Base-by-base conservation (phyloP, 805 yeast species). In the Sporopachydermia quercuum region DNA sequence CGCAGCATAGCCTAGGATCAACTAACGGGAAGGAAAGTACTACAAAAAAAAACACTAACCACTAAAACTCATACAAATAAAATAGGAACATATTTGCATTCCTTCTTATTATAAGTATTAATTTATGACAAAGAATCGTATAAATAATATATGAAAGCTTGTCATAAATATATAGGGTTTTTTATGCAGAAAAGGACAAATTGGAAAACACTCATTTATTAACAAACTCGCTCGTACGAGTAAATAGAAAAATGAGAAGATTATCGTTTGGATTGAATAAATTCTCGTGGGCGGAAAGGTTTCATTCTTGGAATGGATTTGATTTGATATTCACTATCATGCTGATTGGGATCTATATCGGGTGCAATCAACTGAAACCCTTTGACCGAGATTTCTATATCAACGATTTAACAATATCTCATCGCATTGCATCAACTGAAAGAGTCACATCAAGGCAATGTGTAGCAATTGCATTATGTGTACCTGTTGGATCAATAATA, bases 361-460 rank as follows among this genome's bases (percentile, higher is more conserved):
- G 45, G 5, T 41, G 51, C 3, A 60, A 56, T 37, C 35, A 44
- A 19, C 49, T 56, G 2, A 42, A 44, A n/a, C 60, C 62, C 4
- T 51, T 55, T 37, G 39, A 46, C 18, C 40, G 61, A 30, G 52
- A 54, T 18, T 57, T 57, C 41, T 42, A 38, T 17, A 38, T 56
- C 16, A 45, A 46, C 37, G 56, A 57, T 43, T 42, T 51, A 15
- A 45, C 42, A 11, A 42, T 57, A 19, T 49, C 49, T 36, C 57
- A 55, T 41, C 52, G 55, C 15, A 56, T 56, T 39, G 57, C 61
- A 15, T 45, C 42, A 4, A 36, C 19, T 11, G 62, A 60, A 45
- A 50, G 58, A 19, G 54, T 60, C 4, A 52, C 57, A 16, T 63
- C 27, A 8, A 6, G 27, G 5, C 6, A 5, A 13, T 36, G 38